Conservation (phyloP, 164 flowering plant genomes). For the Berberis thunbergii region DNA sequence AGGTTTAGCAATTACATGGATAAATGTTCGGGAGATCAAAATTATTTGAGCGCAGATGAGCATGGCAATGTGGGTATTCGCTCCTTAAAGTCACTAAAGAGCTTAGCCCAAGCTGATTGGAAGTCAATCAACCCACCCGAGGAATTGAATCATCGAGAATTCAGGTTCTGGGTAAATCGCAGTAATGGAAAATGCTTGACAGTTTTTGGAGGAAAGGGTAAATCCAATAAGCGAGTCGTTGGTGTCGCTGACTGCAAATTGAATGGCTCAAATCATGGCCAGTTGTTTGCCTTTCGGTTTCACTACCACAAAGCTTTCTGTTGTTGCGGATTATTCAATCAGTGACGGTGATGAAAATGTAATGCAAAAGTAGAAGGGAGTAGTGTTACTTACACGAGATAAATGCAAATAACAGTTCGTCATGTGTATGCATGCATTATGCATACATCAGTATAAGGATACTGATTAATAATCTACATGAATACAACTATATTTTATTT, state of each 20-base stretch:
- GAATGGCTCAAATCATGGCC: conserved; percentile 47
- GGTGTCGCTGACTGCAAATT: conserved; percentile 49
- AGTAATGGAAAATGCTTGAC: conserved; percentile 54
- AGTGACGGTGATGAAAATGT: conserved; percentile 5
- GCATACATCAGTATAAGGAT: too few species aligned
- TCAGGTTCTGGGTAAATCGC: conserved; percentile 38
- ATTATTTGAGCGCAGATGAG: conserved; percentile 40
- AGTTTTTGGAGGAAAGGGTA: conserved; percentile 24
- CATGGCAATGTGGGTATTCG: conserved; percentile 40
- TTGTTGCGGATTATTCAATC: conserved; percentile 37
- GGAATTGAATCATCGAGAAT: conserved; percentile 30
- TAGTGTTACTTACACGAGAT: too few species aligned
- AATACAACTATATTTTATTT: too few species aligned
- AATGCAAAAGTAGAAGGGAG: too few species aligned
- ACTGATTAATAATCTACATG: too few species aligned
- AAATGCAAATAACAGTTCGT: too few species aligned
- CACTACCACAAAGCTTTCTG: conserved; percentile 57
- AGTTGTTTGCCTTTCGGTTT: conserved; percentile 60
- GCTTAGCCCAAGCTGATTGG: conserved; percentile 53
- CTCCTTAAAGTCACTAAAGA: conserved; percentile 30
- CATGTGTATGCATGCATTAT: too few species aligned
- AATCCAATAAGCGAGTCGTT: conserved; percentile 20
- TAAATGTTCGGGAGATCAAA: conserved; percentile 51
- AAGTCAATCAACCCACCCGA: conserved; percentile 48
- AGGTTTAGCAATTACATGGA: conserved; percentile 70